phyloP scores from a whole-genome alignment of 1,139 yeast species.

The Spathaspora sp. region DNA sequence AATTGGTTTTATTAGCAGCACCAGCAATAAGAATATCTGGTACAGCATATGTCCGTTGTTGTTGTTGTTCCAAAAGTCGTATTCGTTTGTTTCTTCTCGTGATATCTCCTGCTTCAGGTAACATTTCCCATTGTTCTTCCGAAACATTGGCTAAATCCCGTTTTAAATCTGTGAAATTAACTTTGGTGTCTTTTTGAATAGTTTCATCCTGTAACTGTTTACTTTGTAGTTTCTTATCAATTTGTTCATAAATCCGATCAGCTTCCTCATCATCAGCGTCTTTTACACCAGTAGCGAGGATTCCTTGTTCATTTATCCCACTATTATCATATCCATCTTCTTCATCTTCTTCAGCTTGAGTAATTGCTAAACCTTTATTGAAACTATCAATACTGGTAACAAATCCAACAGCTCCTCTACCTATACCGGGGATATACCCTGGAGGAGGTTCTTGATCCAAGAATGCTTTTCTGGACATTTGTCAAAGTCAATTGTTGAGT shows the following conservation, averaged over 20 bases:
- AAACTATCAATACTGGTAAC: constrained; percentile 82
- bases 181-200: neutral
- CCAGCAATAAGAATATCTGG: constrained; percentile 66
- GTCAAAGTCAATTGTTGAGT: neutral
- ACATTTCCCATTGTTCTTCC: constrained; percentile 71
- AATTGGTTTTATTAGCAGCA: constrained; percentile 32
- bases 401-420: constrained; percentile 94
- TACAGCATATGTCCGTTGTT: constrained; percentile 74
- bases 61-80: constrained; percentile 60
- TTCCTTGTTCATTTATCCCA: constrained; percentile 21
- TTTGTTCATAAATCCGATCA: constrained; percentile 60
- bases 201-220: constrained; percentile 25
- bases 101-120: constrained; percentile 89
- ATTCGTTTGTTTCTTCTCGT: constrained; percentile 77
- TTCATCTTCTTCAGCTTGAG: constrained; percentile 30
- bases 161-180: constrained; percentile 51
- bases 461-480: constrained; percentile 59
- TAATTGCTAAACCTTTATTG: constrained; percentile 36
- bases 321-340: constrained; percentile 19
- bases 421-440: constrained; percentile 89
- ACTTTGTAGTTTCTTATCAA: constrained; percentile 57
- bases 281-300: constrained; percentile 20
- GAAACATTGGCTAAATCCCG: constrained; percentile 58
- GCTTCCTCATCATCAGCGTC: constrained; percentile 75
- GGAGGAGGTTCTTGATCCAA: constrained; percentile 86